Evolutionary conservation across 169 alveolate species (phyloP).

Genomic region (Eimeria acervulina): DNA sequence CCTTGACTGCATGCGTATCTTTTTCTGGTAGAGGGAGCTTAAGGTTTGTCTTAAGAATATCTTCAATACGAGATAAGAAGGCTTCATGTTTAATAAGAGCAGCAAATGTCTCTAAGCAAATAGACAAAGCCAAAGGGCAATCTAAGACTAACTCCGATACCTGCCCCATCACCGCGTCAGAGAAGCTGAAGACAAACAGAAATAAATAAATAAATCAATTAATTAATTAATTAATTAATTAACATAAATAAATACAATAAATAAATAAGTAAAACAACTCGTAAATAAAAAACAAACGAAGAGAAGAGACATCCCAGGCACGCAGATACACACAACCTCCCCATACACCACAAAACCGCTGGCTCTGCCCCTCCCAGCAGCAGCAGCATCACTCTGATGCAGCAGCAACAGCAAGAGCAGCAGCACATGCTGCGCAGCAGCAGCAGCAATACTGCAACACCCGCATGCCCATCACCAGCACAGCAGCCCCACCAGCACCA

Average conservation of each 20-base stretch:
- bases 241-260: no score
- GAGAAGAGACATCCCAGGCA: background rate
- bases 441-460: no score
- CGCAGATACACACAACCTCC: background rate
- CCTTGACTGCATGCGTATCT: conserved; percentile 17
- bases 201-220: no score
- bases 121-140: background rate
- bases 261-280: no score
- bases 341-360: background rate
- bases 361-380: no score
- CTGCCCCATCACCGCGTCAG: background rate
- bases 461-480: no score
- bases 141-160: conserved; percentile 12
- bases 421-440: no score
- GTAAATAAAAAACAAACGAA: no score
- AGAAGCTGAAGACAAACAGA: background rate
- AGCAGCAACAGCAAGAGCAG: background rate
- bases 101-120: background rate
- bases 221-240: no score
- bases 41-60: background rate
- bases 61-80: no score
- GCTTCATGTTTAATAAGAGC: background rate
- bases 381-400: background rate
- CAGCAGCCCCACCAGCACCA: no score
- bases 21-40: background rate